Evolutionary conservation across 2,329 filamentous ascomycete species (phyloP).

Genomic region (Colletotrichum noveboracense): DNA sequence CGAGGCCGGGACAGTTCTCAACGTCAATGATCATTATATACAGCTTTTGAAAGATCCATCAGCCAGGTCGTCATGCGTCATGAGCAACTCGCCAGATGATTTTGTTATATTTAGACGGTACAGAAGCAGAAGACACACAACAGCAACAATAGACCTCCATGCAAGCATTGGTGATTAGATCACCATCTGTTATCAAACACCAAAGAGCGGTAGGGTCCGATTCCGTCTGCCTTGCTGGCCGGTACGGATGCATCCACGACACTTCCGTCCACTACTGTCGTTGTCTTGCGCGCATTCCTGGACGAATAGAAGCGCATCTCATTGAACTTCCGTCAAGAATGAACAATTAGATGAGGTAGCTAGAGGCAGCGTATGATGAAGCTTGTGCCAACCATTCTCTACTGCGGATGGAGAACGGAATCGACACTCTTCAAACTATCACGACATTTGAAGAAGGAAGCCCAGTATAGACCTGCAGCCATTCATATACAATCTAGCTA

Average conservation of each 20-base stretch:
- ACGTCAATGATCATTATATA: accelerated
- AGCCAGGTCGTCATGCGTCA: neutral
- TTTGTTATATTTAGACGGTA: neutral
- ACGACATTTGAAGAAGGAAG: no score
- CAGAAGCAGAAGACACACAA: neutral
- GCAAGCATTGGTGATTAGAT: accelerated
- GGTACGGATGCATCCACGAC: neutral
- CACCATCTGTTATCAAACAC: neutral
- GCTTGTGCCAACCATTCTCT: neutral
- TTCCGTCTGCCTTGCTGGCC: accelerated
- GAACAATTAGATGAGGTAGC: accelerated
- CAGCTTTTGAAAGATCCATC: accelerated
- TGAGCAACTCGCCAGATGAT: neutral
- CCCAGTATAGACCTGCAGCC: no score
- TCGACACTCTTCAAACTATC: no score
- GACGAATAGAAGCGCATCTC: neutral
- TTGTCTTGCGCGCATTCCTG: neutral
- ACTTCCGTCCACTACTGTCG: accelerated
- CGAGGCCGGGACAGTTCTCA: no score
- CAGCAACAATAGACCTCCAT: neutral
- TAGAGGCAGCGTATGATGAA: accelerated
- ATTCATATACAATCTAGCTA: no score
- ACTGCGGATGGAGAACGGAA: no score
- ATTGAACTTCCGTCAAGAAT: neutral
- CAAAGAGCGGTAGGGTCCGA: accelerated